Base-by-base conservation (phyloP, 2,329 filamentous ascomycete genomes). In the Fusarium sarcochroum region DNA sequence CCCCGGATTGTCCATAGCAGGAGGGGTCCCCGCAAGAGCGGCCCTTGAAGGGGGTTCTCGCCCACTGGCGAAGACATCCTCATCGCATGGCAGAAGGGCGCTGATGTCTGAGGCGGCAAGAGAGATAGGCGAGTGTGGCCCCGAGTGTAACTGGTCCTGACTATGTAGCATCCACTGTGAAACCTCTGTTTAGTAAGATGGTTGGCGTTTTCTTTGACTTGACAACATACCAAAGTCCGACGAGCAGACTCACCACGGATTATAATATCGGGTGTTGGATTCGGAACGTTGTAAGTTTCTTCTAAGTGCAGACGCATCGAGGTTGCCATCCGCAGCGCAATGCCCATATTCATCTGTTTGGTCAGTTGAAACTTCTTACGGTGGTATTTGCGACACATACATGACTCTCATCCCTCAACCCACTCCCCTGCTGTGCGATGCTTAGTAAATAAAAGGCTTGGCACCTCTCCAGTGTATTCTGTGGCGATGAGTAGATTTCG, bases 381-480 rank as follows among this genome's bases (percentile, higher is more conserved):
- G 7, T 27, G 32, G 27, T 17, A 15, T 21, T 44, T 21, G 23
- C 35, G 10, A 17, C 20, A 78, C 85, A 71, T 74, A 87, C 86
- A 67, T 85, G 86, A 74, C 86, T 88, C 53, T 79, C 80, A 50
- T 86, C 85, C 40, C 81, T 83, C 65, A 84, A 77, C 0, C 85
- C 86, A 52, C 83, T 86, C 15, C 86, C 86, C 71, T 88, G 86
- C 66, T 89, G 86, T 6, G 86, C 86, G 55, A 89, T 84, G 69
- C 85, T 87, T 17, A 89, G 77, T 5, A 89, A 76, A 66, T 88
- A 88, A 62, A 89, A 89, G 1, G 83, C 86, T 73, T 89, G 87
- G 51, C 85, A 88, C 40, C 83, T 80, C 69, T 88, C 85, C 18
- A 89, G 72, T 0, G 82, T 86, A 23, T 61, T 53, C 17, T 1